Evolutionary conservation across 768 basidiomycete species (phyloP), one percentile per base, ranked within the genome.

Genomic region (Boletus sensibilis): DNA sequence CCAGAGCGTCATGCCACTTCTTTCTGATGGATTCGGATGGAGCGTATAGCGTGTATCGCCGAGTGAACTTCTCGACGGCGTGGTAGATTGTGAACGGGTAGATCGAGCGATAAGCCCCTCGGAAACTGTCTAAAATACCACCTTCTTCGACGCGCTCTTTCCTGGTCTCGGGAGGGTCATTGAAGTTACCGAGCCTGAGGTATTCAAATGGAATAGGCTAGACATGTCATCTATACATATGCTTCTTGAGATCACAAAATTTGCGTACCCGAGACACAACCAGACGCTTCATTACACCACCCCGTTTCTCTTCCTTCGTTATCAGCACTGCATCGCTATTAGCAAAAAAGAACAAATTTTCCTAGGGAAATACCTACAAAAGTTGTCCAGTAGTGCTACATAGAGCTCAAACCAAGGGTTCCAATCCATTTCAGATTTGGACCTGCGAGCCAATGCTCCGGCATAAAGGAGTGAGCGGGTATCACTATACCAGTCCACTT

Each of bases 81-180:
- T 93, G 90, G 68, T 83, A 88, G 59, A 94, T 73, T 1, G 84
- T 88, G 68, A 94, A 88, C 1, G 92, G 91, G 66, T 83, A 93
- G 64, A 91, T 72, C 13, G 82, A 70, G 25, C 81, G 76, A 53
- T 76, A 75, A 39, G 80, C 76, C 13, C 76, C 80, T 52, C 80
- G 79, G 35, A 85, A 73, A 45, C 72, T 77, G 54, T 86, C 84
- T 34, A 88, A 70, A 13, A 88, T 68, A 14, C 80, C 67, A 37
- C 82, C 80, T 46, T 83, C 85, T 48, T 88, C 85, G 16, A 75
- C 63, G 42, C 79, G 80, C 58, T 87, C 88, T 65, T 81, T 85
- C 34, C 89, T 82, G 46, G 71, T 76, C 60, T 91, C 92, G 5
- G 83, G 74, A 7, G 81, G 75, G 1, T 67, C 76, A 20, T 78